These are phyloP conservation scores for Oenanthe javanica DNA, from an alignment of 140 eudicot genomes.

Conservation along the genomic window DNA sequence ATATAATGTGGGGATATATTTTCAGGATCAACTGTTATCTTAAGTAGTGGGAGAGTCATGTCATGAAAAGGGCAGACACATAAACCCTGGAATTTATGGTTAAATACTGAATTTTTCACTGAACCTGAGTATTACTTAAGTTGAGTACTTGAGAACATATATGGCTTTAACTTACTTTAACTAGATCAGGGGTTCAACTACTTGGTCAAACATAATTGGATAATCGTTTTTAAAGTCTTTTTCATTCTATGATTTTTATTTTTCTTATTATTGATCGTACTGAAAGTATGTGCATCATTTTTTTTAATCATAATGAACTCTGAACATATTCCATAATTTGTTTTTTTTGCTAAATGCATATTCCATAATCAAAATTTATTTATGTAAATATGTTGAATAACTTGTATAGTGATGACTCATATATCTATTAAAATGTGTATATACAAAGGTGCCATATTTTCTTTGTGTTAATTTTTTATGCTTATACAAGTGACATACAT, in stretches of 20 bases:
- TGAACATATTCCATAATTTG: not conserved
- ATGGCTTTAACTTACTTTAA: not conserved
- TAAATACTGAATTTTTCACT: not conserved
- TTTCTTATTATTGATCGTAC: not conserved
- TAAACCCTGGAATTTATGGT: not conserved
- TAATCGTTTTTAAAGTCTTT: not conserved
- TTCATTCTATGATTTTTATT: not conserved
- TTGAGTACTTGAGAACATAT: not conserved
- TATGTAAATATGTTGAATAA: not conserved
- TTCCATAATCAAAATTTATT: not conserved
- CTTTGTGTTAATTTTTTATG: not conserved
- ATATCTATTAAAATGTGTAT: not conserved
- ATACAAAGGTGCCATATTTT: not conserved
- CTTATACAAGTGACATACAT: not conserved
- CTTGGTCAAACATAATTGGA: not conserved
- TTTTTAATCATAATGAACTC: not conserved
- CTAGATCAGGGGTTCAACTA: not conserved
- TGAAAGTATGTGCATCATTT: not conserved
- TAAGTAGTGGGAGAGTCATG: not conserved
- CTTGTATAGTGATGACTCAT: not conserved
- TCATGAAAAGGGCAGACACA: not conserved
- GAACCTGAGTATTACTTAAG: no score
- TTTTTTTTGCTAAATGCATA: not conserved
- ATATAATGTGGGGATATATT: not conserved
- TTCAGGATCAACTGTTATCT: not conserved